Evolutionary conservation across 345 rosid genomes (phyloP).

Genomic region (Lepidium sativum): DNA sequence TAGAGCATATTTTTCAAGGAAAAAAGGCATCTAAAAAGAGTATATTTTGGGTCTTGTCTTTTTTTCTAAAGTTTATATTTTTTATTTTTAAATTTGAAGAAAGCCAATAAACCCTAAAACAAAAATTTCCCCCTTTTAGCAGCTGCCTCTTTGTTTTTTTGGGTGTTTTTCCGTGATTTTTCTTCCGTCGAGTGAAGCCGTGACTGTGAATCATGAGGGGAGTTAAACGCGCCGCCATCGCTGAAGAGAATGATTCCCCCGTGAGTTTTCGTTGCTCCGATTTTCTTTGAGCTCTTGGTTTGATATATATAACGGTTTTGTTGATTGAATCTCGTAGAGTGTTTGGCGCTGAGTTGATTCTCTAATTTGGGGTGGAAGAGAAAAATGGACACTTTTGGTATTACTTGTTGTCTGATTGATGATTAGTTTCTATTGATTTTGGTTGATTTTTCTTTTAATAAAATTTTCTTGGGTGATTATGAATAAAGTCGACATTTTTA

Average conservation of each 20-base stretch:
- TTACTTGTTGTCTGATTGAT: not conserved
- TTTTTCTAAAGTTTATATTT: not conserved
- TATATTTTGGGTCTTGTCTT: not conserved
- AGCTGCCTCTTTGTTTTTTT: not conserved
- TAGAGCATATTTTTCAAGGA: not conserved
- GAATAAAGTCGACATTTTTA: constrained; percentile 3
- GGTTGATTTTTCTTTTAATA: not conserved
- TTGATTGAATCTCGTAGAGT: constrained; percentile 10
- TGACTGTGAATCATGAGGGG: constrained; percentile 45
- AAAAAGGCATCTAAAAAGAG: not conserved
- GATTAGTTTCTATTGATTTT: not conserved
- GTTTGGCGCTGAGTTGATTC: not conserved
- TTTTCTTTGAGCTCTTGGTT: not conserved
- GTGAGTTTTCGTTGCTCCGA: constrained; percentile 35
- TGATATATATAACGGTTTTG: not conserved
- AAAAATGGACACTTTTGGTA: not conserved
- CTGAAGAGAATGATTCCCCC: constrained; percentile 46
- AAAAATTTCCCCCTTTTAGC: not conserved
- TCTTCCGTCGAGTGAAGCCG: constrained; percentile 4
- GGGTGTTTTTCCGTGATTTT: not conserved
- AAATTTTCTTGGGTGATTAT: not conserved
- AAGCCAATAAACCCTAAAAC: constrained; percentile 35
- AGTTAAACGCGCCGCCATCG: constrained; percentile 51
- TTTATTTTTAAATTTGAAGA: not conserved
- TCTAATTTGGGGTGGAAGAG: not conserved